Evolutionary conservation across 345 rosid species (phyloP).

Genomic region (Mangifera indica): DNA sequence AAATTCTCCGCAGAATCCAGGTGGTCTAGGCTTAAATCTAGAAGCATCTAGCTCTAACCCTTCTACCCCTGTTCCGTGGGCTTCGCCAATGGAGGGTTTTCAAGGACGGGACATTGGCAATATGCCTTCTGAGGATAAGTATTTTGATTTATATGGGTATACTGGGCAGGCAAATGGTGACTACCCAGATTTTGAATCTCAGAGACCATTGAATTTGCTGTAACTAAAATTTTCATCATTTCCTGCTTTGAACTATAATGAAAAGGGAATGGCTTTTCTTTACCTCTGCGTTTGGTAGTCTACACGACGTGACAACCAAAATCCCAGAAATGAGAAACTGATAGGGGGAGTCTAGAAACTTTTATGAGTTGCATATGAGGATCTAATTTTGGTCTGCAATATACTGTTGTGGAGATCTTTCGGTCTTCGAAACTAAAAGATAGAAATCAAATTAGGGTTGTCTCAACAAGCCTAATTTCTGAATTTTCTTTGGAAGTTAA

Average conservation of each 20-base stretch:
- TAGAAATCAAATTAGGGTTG: too few species aligned
- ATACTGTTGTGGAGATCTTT: too few species aligned
- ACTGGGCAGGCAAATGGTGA: conserved; percentile 46
- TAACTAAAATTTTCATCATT: conserved; percentile 24
- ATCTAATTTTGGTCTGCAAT: too few species aligned
- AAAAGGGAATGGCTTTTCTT: conserved; percentile 1
- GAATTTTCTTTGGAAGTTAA: too few species aligned
- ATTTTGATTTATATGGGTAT: conserved; percentile 50
- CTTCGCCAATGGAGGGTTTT: conserved; percentile 59
- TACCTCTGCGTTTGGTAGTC: not conserved
- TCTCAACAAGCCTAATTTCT: too few species aligned
- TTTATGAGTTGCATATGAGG: too few species aligned
- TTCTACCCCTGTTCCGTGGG: conserved; percentile 61
- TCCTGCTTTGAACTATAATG: not conserved
- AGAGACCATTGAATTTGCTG: conserved; percentile 47
- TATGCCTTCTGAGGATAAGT: conserved; percentile 45
- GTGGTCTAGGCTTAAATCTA: conserved; percentile 45
- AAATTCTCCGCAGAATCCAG: conserved; percentile 73
- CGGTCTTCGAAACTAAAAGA: too few species aligned
- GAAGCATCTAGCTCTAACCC: conserved; percentile 62
- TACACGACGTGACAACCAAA: not conserved
- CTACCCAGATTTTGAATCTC: conserved; percentile 48
- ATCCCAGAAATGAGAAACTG: not conserved
- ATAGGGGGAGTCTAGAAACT: too few species aligned
- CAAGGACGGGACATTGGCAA: conserved; percentile 54